phyloP scores from a whole-genome alignment of 148 eudicot genomes.

The Rhododendron williamsianum region DNA sequence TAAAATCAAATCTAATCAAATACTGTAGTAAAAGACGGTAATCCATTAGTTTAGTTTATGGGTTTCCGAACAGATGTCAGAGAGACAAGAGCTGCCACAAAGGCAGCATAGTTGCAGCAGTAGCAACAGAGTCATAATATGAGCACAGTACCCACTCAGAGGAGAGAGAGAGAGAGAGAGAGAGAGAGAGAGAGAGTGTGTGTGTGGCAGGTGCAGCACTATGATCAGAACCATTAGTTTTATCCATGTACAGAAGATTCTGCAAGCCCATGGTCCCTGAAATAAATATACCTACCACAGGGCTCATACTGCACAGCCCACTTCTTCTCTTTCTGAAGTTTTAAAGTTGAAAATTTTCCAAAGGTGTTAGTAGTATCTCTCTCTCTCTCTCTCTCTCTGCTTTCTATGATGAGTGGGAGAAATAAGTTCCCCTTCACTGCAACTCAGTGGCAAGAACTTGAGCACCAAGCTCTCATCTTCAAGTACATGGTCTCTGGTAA shows the following conservation, averaged over 20 bases:
- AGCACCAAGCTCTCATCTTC: conserved; percentile 82
- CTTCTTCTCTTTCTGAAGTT: background rate
- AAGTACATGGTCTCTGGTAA: conserved; percentile 89
- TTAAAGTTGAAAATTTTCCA: background rate
- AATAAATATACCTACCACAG: conserved; percentile 37
- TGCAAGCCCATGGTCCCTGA: conserved; percentile 63
- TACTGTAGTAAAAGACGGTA: background rate
- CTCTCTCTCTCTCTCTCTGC: background rate
- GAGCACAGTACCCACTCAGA: conserved; percentile 6
- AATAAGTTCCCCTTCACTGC: conserved; percentile 76
- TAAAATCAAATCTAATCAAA: background rate
- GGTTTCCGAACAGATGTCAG: conserved; percentile 69
- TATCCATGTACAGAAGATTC: conserved; percentile 79
- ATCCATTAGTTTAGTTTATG: conserved; percentile 26
- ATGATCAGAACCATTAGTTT: conserved; percentile 65
- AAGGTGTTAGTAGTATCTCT: background rate
- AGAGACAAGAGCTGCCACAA: conserved; percentile 77
- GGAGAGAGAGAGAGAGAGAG: conserved; percentile 20
- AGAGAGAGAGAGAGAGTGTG: conserved; percentile 14
- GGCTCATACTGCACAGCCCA: background rate
- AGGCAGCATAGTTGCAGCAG: conserved; percentile 34
- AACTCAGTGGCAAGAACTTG: conserved; percentile 91
- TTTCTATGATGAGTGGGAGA: conserved; percentile 22
- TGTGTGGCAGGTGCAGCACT: conserved; percentile 16
- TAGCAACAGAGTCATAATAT: conserved; percentile 40